These are phyloP conservation scores for Pseudogymnoascus sp. DNA, from an alignment of 2,329 filamentous ascomycete species.

Conservation along the genomic window DNA sequence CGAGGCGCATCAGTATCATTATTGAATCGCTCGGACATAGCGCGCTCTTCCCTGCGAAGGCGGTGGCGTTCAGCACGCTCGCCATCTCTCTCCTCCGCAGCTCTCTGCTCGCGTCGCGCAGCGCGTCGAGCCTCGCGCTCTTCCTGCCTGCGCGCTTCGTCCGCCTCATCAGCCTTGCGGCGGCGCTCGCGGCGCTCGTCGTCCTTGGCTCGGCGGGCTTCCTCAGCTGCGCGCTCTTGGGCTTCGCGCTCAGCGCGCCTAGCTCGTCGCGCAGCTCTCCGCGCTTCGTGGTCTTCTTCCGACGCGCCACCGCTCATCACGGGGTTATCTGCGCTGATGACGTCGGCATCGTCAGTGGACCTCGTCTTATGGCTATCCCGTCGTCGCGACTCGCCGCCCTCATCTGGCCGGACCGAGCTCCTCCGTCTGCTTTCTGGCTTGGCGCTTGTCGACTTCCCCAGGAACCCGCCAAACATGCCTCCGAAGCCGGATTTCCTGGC, in stretches of 20 bases:
- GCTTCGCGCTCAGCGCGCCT: constrained; percentile 45
- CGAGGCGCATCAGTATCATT: constrained; percentile 39
- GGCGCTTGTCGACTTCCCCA: constrained; percentile 35
- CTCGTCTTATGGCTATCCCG: constrained; percentile 30
- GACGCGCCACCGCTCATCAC: constrained; percentile 37
- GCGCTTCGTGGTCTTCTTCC: constrained; percentile 52
- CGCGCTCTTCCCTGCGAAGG: constrained; percentile 37
- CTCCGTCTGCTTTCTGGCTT: constrained; percentile 41
- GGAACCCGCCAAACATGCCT: constrained; percentile 53
- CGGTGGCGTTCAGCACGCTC: constrained; percentile 42
- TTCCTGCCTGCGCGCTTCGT: constrained; percentile 43
- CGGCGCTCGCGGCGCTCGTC: constrained; percentile 47
- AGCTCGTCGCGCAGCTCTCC: constrained; percentile 53
- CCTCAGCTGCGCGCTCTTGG: constrained; percentile 40
- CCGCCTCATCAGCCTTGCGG: constrained; percentile 47
- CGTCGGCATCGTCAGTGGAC: constrained; percentile 39
- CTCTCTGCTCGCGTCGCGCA: constrained; percentile 43
- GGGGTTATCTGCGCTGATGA: constrained; percentile 32
- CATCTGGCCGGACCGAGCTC: constrained; percentile 42
- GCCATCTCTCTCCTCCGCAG: constrained; percentile 31
- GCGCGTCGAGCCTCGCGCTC: constrained; percentile 51
- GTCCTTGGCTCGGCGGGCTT: constrained; percentile 48
- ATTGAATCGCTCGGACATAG: constrained; percentile 35
- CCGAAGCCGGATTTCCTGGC: constrained; percentile 52
- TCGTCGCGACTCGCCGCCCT: constrained; percentile 32